phyloP scores from a whole-genome alignment of 2,329 filamentous ascomycete genomes.

The Botrytis medusae region DNA sequence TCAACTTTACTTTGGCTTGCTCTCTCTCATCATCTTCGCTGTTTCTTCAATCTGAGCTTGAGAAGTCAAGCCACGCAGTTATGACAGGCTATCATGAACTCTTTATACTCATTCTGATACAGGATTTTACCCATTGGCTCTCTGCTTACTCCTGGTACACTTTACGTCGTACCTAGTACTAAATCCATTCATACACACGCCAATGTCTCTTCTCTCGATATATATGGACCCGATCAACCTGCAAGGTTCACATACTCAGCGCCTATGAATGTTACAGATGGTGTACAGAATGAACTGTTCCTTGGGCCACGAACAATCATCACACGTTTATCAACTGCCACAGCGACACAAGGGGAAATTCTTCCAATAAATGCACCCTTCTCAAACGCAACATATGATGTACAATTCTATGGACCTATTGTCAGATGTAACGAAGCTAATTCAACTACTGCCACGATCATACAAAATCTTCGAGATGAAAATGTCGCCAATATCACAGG shows the following conservation, averaged over 20 bases:
- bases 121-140: conserved; percentile 19
- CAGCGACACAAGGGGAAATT: conserved; percentile 26
- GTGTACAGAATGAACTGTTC: conserved; percentile 18
- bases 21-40: not conserved
- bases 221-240: conserved; percentile 16
- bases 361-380: conserved; percentile 23
- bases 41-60: not conserved
- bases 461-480: conserved; percentile 16
- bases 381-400: conserved; percentile 26
- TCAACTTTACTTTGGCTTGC: not conserved
- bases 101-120: not conserved
- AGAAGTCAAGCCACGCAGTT: not conserved
- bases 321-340: conserved; percentile 24
- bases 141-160: conserved; percentile 27
- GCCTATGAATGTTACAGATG: not conserved
- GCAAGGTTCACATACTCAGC: conserved; percentile 23
- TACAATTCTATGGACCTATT: conserved; percentile 27
- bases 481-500: not conserved
- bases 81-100: not conserved
- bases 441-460: conserved; percentile 14
- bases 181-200: not conserved
- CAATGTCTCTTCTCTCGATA: conserved; percentile 18
- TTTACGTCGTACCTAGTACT: conserved; percentile 23
- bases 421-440: conserved; percentile 27
- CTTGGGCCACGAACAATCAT: conserved; percentile 28